These are phyloP conservation scores for Lyophyllum atratum DNA, from an alignment of 768 basidiomycete species.

Conservation along the genomic window DNA sequence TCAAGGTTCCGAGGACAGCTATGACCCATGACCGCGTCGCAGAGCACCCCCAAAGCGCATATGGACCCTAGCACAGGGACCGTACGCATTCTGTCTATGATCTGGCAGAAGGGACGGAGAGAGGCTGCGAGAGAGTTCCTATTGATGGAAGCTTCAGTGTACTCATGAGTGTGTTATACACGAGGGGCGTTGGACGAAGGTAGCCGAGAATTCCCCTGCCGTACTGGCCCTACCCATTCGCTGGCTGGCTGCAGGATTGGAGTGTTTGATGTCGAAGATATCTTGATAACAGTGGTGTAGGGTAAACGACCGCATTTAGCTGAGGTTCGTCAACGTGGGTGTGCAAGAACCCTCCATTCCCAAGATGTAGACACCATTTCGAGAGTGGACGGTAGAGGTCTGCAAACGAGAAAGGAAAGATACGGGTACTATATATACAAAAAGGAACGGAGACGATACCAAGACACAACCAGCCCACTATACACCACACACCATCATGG, in stretches of 20 bases:
- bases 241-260: background rate
- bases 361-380: no score
- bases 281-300: background rate
- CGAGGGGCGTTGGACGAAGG: background rate
- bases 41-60: background rate
- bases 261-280: background rate
- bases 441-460: conserved; percentile 7
- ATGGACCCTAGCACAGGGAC: background rate
- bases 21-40: background rate
- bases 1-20: conserved; percentile 18
- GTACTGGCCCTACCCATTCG: background rate
- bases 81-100: background rate
- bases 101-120: background rate
- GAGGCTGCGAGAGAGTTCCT: background rate
- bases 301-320: background rate
- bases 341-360: no score
- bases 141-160: background rate
- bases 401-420: conserved; percentile 1
- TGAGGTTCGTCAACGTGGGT: background rate
- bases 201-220: background rate
- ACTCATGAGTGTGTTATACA: background rate
- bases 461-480: conserved; percentile 3
- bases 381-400: background rate
- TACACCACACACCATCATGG: background rate
- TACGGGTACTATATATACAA: conserved; percentile 7